Conservation (phyloP, 441 rosid genomes). For the Daphne laureola region DNA sequence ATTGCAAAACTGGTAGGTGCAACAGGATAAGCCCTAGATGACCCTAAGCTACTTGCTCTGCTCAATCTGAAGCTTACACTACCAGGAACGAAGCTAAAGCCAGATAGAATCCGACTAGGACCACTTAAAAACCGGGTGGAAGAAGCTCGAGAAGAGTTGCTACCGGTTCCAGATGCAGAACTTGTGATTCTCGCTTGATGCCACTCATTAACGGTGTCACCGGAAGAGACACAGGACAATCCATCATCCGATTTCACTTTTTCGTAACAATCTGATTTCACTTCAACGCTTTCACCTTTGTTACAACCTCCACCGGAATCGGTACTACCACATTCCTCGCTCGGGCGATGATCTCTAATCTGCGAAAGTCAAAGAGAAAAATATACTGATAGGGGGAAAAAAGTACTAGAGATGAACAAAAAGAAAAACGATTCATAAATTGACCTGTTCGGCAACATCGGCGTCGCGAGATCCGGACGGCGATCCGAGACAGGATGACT, state of each 20-base stretch:
- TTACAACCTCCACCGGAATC: slow-evolving; percentile 22
- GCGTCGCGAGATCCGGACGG: slow-evolving; percentile 51
- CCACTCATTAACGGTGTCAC: slow-evolving; percentile 45
- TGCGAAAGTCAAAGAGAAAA: background rate
- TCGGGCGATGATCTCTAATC: slow-evolving; percentile 7
- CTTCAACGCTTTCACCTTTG: slow-evolving; percentile 21
- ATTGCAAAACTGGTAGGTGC: slow-evolving; percentile 34
- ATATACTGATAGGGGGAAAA: background rate
- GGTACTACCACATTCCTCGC: slow-evolving; percentile 28
- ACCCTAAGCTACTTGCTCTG: slow-evolving; percentile 73
- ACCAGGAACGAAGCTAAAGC: slow-evolving; percentile 74
- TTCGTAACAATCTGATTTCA: slow-evolving; percentile 38
- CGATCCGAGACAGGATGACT: slow-evolving; percentile 64
- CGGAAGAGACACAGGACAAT: slow-evolving; percentile 28
- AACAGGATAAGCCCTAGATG: slow-evolving; percentile 53
- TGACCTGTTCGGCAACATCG: slow-evolving; percentile 31
- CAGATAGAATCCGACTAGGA: slow-evolving; percentile 58
- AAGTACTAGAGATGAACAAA: background rate
- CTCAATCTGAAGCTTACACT: slow-evolving; percentile 65
- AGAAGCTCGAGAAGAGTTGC: slow-evolving; percentile 43
- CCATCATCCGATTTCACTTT: slow-evolving; percentile 27
- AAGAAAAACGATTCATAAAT: slow-evolving; percentile 1
- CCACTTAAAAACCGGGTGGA: slow-evolving; percentile 31
- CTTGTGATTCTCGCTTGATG: slow-evolving; percentile 28
- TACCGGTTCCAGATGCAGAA: slow-evolving; percentile 28